Base-by-base conservation (phyloP, 2,329 filamentous ascomycete species). In the Davidsoniella eucalypti region DNA sequence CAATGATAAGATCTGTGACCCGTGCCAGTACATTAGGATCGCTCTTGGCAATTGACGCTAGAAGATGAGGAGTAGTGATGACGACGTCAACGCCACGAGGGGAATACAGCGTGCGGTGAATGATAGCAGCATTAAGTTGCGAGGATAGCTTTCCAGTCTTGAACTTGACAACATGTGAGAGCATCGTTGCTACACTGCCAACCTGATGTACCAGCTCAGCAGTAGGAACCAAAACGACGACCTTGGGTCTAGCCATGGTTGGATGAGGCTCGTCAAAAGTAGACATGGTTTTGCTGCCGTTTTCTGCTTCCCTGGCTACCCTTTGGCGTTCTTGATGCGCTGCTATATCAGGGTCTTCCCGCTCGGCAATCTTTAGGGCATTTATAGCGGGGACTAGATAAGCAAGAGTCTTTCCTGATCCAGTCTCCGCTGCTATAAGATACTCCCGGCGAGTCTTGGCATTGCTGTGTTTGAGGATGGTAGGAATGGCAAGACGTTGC, bases 11-110 rank as follows among this genome's bases (percentile, higher is more conserved):
- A 61, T 96, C 86, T 1, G 78, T 80, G 52, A 96, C 88, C 10
- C 87, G 82, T n/a, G 86, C 88, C 36, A 98, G 76, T 54, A 98
- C 80, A 59, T 94, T 90, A 9, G 92, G 92, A 56, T 95, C 87
- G 17, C 80, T 82, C 56, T 94, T 80, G 10, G 86, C 86, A 60
- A 98, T 92, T 54, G 85, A 88, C 51, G 83, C 75, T 38, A 98
- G 75, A 9, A 98, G 73, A 60, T 95, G 88, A 4, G 92, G 93
- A 0, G 92, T 98, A 14, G 85, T 74, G 53, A 96, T 73, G 7
- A 96, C 68, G 44, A 98, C 68, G 62, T 98, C 92, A 53, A 96
- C 78, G 42, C 90, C 88, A 36, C 71, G 69, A 4, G 82, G 78
- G 36, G 80, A 79, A 70, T 94, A 96, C 23, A 98, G 71, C 45